These are phyloP conservation scores for Backusella circina DNA, from an alignment of 192 early-diverging fungal species.

Conservation along the genomic window DNA sequence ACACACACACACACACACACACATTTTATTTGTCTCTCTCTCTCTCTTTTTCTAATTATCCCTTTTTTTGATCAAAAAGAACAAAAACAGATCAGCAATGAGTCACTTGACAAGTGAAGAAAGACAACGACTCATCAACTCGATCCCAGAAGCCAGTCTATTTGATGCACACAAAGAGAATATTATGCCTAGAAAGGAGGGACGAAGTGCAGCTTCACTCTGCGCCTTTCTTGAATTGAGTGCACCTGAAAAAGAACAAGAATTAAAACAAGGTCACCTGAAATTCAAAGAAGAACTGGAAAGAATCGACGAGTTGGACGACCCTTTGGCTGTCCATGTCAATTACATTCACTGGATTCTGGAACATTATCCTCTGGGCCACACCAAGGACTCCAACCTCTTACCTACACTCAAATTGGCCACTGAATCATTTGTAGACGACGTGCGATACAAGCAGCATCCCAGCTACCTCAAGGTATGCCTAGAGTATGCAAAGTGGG, in stretches of 20 bases:
- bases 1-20: too few relatives aligned
- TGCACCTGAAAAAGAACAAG: neutral
- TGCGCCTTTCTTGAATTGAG: neutral
- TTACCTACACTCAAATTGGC: neutral
- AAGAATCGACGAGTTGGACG: neutral
- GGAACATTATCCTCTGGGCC: neutral
- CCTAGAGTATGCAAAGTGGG: neutral
- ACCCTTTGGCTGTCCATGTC: neutral
- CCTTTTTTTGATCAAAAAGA: too few relatives aligned
- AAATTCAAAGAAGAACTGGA: neutral
- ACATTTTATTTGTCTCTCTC: too few relatives aligned
- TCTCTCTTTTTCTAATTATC: too few relatives aligned
- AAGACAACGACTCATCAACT: neutral
- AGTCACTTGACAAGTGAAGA: conserved; percentile 2
- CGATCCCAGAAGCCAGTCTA: neutral
- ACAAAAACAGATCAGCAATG: neutral
- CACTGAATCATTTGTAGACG: neutral
- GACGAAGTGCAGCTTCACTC: neutral
- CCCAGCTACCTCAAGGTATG: neutral
- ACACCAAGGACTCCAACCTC: neutral
- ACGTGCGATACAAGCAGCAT: neutral
- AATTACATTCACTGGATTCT: neutral
- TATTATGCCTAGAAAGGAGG: neutral
- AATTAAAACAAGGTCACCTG: neutral
- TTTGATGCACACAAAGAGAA: neutral